phyloP scores from a whole-genome alignment of 176 grass and related monocot species.

The sorghum (Sorghum bicolor) region DNA sequence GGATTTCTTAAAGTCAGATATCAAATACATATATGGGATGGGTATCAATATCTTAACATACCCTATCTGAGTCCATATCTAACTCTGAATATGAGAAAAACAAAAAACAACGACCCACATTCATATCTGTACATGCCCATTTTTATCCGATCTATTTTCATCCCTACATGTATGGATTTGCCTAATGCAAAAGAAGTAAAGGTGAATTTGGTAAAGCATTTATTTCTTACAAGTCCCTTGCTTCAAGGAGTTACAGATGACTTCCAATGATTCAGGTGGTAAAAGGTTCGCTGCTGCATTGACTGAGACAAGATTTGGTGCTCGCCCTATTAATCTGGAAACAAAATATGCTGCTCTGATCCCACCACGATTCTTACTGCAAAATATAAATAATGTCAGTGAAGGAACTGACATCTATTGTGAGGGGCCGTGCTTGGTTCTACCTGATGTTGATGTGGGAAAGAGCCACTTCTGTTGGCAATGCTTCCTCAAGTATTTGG shows the following conservation, averaged over 20 bases:
- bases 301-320: constrained; percentile 34
- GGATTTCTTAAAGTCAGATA: background rate
- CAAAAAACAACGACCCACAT: background rate
- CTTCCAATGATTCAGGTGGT: constrained; percentile 45
- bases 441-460: constrained; percentile 68
- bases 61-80: background rate
- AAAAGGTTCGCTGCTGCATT: constrained; percentile 52
- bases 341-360: constrained; percentile 43
- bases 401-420: background rate
- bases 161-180: background rate
- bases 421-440: background rate
- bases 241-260: constrained; percentile 43
- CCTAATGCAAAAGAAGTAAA: background rate
- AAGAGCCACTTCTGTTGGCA: constrained; percentile 46
- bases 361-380: constrained; percentile 56
- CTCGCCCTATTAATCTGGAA: constrained; percentile 44
- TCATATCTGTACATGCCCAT: background rate
- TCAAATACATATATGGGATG: background rate
- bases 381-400: constrained; percentile 1
- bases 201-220: background rate
- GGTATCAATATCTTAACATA: background rate
- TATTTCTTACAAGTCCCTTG: constrained; percentile 34
- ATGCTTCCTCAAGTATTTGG: constrained; percentile 50
- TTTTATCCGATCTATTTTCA: background rate
- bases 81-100: background rate